These are phyloP conservation scores for Phytophthora citricola DNA, from an alignment of 352 stramenopile genomes.

Conservation along the genomic window DNA sequence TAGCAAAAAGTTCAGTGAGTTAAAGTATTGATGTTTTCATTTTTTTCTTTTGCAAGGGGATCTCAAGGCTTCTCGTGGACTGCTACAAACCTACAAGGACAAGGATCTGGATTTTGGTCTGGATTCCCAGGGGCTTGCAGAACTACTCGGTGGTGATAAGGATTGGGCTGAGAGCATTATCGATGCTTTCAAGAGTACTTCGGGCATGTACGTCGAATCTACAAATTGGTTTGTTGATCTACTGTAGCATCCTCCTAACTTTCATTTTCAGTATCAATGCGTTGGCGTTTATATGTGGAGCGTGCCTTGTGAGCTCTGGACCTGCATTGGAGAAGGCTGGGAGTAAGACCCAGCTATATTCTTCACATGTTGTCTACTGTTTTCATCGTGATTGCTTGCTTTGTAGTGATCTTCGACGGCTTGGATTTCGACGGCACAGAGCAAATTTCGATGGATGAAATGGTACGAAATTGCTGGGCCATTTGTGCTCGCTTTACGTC, in stretches of 20 bases:
- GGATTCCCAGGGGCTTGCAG: slow-evolving; percentile 52
- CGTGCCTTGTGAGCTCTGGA: slow-evolving; percentile 49
- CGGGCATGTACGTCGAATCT: slow-evolving; percentile 61
- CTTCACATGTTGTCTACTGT: neutral
- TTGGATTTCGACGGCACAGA: slow-evolving; percentile 78
- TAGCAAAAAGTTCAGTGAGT: neutral
- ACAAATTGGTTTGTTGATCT: neutral
- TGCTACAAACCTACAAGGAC: slow-evolving; percentile 76
- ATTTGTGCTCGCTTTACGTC: neutral
- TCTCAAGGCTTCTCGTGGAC: slow-evolving; percentile 49
- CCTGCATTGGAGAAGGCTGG: slow-evolving; percentile 61
- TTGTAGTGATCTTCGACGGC: slow-evolving; percentile 73
- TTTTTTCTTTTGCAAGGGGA: slow-evolving; percentile 43
- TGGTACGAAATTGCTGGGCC: slow-evolving; percentile 35
- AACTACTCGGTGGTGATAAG: slow-evolving; percentile 59
- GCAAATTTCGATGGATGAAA: slow-evolving; percentile 82
- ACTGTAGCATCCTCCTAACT: neutral
- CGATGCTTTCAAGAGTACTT: slow-evolving; percentile 61
- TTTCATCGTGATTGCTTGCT: neutral
- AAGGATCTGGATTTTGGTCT: slow-evolving; percentile 81
- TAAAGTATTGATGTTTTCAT: neutral
- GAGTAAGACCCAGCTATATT: slow-evolving; percentile 28
- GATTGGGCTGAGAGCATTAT: slow-evolving; percentile 63
- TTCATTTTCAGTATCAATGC: slow-evolving; percentile 51
- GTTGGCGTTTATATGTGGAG: slow-evolving; percentile 70